phyloP scores from a whole-genome alignment of 2,329 filamentous ascomycete genomes.

The Ophiostoma australiae region DNA sequence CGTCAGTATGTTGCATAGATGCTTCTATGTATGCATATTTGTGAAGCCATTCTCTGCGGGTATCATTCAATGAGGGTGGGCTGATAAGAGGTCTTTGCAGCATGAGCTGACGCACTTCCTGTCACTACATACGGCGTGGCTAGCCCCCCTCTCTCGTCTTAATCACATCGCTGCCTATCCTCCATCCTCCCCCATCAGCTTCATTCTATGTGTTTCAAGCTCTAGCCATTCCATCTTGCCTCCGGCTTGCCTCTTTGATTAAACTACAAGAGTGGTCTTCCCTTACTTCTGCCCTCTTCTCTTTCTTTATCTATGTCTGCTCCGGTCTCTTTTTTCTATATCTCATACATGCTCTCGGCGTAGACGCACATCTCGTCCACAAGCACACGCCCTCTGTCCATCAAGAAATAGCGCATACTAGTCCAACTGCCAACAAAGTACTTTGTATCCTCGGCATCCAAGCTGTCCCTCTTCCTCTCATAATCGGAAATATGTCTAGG shows the following conservation, averaged over 20 bases:
- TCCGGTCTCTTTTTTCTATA: background rate
- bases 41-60: background rate
- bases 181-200: background rate
- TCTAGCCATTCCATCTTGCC: background rate
- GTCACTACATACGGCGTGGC: background rate
- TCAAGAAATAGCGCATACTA: slow-evolving; percentile 3
- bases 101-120: background rate
- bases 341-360: background rate
- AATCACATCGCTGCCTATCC: background rate
- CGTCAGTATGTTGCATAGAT: background rate
- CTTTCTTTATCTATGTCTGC: background rate
- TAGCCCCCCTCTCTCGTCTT: background rate
- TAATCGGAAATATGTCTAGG: background rate
- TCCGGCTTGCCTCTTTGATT: background rate
- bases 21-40: background rate
- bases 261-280: background rate
- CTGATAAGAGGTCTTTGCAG: background rate
- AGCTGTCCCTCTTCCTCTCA: background rate
- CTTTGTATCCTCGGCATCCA: background rate
- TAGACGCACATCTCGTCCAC: background rate
- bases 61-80: background rate
- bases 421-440: background rate
- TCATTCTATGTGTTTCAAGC: background rate
- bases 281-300: background rate
- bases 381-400: background rate